phyloP scores from a whole-genome alignment of 495 filamentous ascomycete genomes.

The Penicillium psychrofluorescens region DNA sequence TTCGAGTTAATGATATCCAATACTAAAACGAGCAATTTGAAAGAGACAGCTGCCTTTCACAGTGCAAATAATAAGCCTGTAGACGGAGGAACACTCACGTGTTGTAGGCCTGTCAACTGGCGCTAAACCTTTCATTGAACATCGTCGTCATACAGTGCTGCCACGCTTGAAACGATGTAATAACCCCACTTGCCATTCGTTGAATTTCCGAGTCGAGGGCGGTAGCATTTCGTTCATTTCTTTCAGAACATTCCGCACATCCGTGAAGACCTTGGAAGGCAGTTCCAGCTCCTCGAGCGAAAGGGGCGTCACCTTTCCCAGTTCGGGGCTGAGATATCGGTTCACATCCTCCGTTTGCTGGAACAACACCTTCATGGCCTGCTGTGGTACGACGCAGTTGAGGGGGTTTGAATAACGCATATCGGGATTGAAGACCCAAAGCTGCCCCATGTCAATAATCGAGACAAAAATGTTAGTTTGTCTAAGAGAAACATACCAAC shows the following conservation, averaged over 20 bases:
- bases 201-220: conserved; percentile 44
- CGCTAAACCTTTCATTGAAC: too few species aligned
- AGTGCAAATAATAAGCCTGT: too few species aligned
- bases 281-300: conserved; percentile 61
- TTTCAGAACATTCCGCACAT: conserved; percentile 34
- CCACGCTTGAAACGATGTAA: conserved; percentile 35
- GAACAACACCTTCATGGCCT: conserved; percentile 65
- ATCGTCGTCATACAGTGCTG: neutral
- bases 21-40: neutral
- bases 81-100: too few species aligned
- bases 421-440: conserved; percentile 67
- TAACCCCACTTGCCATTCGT: conserved; percentile 62
- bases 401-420: conserved; percentile 54
- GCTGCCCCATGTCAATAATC: conserved; percentile 23
- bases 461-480: conserved; percentile 21
- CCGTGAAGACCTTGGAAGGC: conserved; percentile 39
- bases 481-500: conserved; percentile 23
- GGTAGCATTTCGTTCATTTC: conserved; percentile 51
- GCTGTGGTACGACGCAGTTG: conserved; percentile 24
- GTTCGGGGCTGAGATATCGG: conserved; percentile 42
- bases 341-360: conserved; percentile 44
- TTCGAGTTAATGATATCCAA: neutral
- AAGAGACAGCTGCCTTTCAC: too few species aligned
- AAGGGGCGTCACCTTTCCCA: conserved; percentile 32
- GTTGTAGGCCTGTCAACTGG: too few species aligned